phyloP scores from a whole-genome alignment of 306 rosid species.

The Albizia julibrissin region DNA sequence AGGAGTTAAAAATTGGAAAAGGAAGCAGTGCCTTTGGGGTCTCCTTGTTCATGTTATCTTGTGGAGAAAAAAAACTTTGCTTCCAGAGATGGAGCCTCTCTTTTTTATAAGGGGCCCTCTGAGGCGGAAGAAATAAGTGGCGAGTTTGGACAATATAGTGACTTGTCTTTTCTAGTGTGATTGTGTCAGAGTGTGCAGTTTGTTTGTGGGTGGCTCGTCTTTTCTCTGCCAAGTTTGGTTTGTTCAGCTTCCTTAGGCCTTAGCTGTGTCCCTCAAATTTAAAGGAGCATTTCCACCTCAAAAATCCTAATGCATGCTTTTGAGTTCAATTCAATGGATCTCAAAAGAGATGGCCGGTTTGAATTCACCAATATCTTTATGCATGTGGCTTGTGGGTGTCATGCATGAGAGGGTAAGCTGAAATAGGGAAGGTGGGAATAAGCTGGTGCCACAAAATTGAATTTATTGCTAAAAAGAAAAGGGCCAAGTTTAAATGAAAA shows the following conservation, averaged over 20 bases:
- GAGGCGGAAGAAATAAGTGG: neutral
- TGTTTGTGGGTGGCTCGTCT: slow-evolving; percentile 12
- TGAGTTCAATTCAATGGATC: neutral
- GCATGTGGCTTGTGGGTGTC: neutral
- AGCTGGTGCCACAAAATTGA: slow-evolving; percentile 12
- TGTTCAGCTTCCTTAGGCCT: neutral
- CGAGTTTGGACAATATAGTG: slow-evolving; percentile 10
- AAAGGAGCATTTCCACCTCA: slow-evolving; percentile 1
- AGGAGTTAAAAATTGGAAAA: slow-evolving; percentile 1
- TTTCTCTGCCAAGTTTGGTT: slow-evolving; percentile 14
- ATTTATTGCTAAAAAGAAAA: neutral
- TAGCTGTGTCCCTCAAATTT: slow-evolving; percentile 25
- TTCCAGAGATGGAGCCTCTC: slow-evolving; percentile 19
- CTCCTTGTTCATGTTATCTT: slow-evolving; percentile 27
- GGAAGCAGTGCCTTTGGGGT: slow-evolving; percentile 23
- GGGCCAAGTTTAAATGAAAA: neutral
- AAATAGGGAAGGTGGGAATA: slow-evolving; percentile 5
- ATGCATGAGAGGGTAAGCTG: neutral
- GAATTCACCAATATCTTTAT: neutral
- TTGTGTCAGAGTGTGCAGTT: slow-evolving; percentile 2
- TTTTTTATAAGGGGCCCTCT: slow-evolving; percentile 15
- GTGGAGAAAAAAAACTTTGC: slow-evolving; percentile 31
- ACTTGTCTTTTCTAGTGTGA: slow-evolving; percentile 13
- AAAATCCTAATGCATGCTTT: neutral
- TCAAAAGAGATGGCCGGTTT: slow-evolving; percentile 3